These are phyloP conservation scores for Ogataea zsoltii DNA, from an alignment of 805 yeast genomes.

Conservation along the genomic window DNA sequence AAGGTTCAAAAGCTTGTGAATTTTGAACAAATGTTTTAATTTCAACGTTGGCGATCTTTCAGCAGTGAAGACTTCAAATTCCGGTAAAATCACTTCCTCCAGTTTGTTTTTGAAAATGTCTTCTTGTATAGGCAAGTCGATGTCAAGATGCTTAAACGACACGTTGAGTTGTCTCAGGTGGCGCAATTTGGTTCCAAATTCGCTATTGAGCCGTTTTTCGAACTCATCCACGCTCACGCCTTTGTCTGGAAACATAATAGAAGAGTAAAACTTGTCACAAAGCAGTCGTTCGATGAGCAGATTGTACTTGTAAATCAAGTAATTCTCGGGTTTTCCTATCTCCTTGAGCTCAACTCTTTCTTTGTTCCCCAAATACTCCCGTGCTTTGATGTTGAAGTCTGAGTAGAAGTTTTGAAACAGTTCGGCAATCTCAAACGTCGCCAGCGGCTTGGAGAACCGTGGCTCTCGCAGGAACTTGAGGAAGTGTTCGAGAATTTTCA, in stretches of 20 bases:
- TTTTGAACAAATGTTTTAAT: constrained; percentile 30
- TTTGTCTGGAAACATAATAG: constrained; percentile 36
- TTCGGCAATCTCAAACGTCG: constrained; percentile 36
- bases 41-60: constrained; percentile 38
- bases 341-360: constrained; percentile 27
- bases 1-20: constrained; percentile 32
- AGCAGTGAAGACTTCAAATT: constrained; percentile 33
- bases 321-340: constrained; percentile 17
- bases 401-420: constrained; percentile 36
- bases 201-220: constrained; percentile 27
- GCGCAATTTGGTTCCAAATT: constrained; percentile 30
- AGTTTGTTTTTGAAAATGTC: constrained; percentile 22
- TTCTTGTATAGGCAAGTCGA: constrained; percentile 31
- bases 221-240: constrained; percentile 32
- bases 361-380: constrained; percentile 21
- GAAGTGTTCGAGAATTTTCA: constrained; percentile 28
- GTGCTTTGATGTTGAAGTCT: constrained; percentile 27
- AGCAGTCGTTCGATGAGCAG: constrained; percentile 32
- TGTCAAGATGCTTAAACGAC: constrained; percentile 29
- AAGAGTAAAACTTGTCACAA: constrained; percentile 35
- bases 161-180: constrained; percentile 28
- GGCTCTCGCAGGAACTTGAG: constrained; percentile 36
- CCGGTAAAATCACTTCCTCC: constrained; percentile 29
- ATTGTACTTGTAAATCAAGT: constrained; percentile 28
- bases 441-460: constrained; percentile 36